Base-by-base conservation (phyloP, 1,284 basidiomycete species). In the Pseudozyma tsukubaensis region DNA sequence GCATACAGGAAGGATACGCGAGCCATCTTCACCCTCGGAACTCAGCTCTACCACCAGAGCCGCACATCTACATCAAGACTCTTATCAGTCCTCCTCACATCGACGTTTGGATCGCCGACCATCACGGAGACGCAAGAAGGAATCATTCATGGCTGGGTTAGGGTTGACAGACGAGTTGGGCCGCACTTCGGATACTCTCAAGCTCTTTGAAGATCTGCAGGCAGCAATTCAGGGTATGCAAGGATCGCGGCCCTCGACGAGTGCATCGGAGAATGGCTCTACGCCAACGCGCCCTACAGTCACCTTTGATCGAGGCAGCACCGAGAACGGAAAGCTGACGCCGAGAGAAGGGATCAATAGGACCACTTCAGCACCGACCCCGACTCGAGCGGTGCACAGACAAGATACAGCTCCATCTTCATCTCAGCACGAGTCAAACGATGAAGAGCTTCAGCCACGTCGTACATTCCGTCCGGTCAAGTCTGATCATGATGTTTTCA, bases 201-300 rank as follows among this genome's bases (percentile, higher is more conserved):
- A 70, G 59, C 56, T 74, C 10, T 74, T 74, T 29, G 63, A 74
- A 24, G 59, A 74, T 43, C 54, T 74, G 24, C 67, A 70, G 44
- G 72, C 72, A 18, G 72, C 63, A 9, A 66, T 74, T 13, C 49
- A 67, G 29, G 62, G 59, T 2, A 70, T 68, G 61, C 53, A 61
- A 45, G 56, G 60, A 9, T 51, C 52, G 11, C 32, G 57, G 8
- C 53, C 60, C 3, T 56, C 56, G 0, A 53, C 57, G 8, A 64
- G 50, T n/a, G 57, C 45, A 0, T 50, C 57, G 14, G 42, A 59
- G 12, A 35, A 19, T 13, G 13, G 16, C 10, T 18, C 50, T 9
- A 42, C 21, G 5, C 19, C 29, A 13, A 6, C 32, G 9, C 39
- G 43, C 9, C 59, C 53, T 42, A 52, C 37, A 13, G 54, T 61